Base-by-base conservation (phyloP, 495 filamentous ascomycete genomes). In the Oidiodendron maius region DNA sequence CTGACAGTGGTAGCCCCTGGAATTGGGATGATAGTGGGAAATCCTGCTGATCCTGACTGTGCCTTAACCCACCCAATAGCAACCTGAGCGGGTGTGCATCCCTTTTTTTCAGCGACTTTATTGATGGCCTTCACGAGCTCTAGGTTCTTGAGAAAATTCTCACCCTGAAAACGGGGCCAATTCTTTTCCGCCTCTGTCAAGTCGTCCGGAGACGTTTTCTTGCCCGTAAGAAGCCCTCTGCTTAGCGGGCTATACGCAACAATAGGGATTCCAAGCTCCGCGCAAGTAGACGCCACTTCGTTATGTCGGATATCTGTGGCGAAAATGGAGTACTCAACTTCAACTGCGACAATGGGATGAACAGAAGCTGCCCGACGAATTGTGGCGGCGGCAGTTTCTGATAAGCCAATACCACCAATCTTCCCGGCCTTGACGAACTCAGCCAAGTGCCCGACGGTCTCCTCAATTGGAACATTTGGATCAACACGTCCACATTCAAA, bases 401-500 rank as follows among this genome's bases (percentile, higher is more conserved):
- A 82, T 30, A 94, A 60, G 12, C 77, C 72, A 61, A 95, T 84
- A 16, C 84, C 87, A 17, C 78, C 80, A 13, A 95, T 68, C 68
- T 88, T 84, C 28, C 88, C 88, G 25, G 76, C 81, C 51, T 87
- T 74, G 18, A 91, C 72, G 0, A 56, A 71, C 59, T 74, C 69
- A 59, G 83, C 64, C 23, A 86, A 55, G 9, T 55, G 61, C 8
- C 63, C 71, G 35, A 76, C 71, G 12, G 77, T 74, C n/a, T 64
- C 65, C 17, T 65, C 64, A 48, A 72, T 46, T 3, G 67, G 64
- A 1, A 77, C 73, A 0, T 76, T 76, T 4, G 70, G 71, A 54
- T 93, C 88, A 22, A 86, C 74, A 1, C 89, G 71, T 13, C 83
- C 86, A 51, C 67, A 80, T 65, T 90, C 81, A 52, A 88, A 95